These are phyloP conservation scores for Bacidia rubella DNA, from an alignment of 495 filamentous ascomycete genomes.

Conservation along the genomic window DNA sequence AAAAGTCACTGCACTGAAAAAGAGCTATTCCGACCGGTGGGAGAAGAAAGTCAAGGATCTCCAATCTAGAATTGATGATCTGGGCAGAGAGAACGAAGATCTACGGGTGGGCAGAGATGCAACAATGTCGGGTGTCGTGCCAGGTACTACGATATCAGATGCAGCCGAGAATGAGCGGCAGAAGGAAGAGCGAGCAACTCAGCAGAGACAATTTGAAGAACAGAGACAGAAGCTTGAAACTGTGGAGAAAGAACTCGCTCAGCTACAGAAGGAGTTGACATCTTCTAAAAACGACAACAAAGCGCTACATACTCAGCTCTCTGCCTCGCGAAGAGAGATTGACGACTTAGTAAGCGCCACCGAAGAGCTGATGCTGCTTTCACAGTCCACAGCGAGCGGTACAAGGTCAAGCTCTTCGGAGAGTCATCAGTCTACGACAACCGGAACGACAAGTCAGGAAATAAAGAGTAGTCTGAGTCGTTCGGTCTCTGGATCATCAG, in stretches of 20 bases:
- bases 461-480: conserved; percentile 25
- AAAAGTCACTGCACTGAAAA: conserved; percentile 88
- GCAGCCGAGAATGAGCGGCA: not conserved
- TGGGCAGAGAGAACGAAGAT: conserved; percentile 60
- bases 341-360: conserved; percentile 84
- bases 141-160: conserved; percentile 23
- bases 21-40: conserved; percentile 81
- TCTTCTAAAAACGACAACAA: conserved; percentile 48
- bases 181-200: conserved; percentile 32
- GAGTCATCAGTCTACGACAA: not conserved
- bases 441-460: conserved; percentile 5
- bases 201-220: conserved; percentile 32
- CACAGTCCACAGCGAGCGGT: not conserved
- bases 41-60: conserved; percentile 71
- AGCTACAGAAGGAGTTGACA: conserved; percentile 40
- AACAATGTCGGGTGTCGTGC: conserved; percentile 46
- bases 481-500: conserved; percentile 15
- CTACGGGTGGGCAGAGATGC: conserved; percentile 49
- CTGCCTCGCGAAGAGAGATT: conserved; percentile 79
- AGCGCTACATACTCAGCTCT: conserved; percentile 47
- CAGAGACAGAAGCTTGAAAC: conserved; percentile 52
- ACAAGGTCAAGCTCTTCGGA: not conserved
- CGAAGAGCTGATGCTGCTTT: conserved; percentile 60
- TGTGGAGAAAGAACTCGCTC: conserved; percentile 50
- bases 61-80: conserved; percentile 51